Conservation (phyloP, 2,329 filamentous ascomycete genomes). For the Coniella vitis region DNA sequence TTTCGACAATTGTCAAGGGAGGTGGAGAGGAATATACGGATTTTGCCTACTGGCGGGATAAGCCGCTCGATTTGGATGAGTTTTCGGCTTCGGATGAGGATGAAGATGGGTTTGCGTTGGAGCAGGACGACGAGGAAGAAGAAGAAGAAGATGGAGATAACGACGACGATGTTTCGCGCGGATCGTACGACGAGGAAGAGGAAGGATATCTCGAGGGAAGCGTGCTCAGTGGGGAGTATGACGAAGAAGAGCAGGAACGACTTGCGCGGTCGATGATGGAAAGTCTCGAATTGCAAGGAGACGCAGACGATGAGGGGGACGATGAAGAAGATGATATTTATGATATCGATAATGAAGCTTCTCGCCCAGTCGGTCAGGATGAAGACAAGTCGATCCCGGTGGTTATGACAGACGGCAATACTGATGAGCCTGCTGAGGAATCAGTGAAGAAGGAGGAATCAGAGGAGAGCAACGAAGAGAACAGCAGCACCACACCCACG, state of each 20-base stretch:
- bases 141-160: slow-evolving; percentile 36
- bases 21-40: slow-evolving; percentile 95
- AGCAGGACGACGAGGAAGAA: slow-evolving; percentile 41
- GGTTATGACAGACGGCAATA: too few species aligned
- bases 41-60: slow-evolving; percentile 92
- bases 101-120: slow-evolving; percentile 24
- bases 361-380: too few species aligned
- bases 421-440: too few species aligned
- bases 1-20: slow-evolving; percentile 76
- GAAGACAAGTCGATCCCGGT: too few species aligned
- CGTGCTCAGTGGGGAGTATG: slow-evolving; percentile 35
- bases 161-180: slow-evolving; percentile 35
- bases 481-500: too few species aligned
- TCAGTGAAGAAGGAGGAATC: too few species aligned
- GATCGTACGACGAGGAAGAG: slow-evolving; percentile 24
- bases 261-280: slow-evolving; percentile 35
- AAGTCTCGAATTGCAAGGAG: slow-evolving; percentile 27
- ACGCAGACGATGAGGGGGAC: slow-evolving; percentile 29
- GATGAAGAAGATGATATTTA: slow-evolving; percentile 29
- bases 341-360: too few species aligned
- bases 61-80: slow-evolving; percentile 75
- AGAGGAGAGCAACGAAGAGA: too few species aligned
- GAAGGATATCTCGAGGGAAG: slow-evolving; percentile 31
- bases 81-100: slow-evolving; percentile 65
- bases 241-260: slow-evolving; percentile 34